Evolutionary conservation across 1,139 yeast genomes (phyloP).

Genomic region (Suhomyces wounanorum): DNA sequence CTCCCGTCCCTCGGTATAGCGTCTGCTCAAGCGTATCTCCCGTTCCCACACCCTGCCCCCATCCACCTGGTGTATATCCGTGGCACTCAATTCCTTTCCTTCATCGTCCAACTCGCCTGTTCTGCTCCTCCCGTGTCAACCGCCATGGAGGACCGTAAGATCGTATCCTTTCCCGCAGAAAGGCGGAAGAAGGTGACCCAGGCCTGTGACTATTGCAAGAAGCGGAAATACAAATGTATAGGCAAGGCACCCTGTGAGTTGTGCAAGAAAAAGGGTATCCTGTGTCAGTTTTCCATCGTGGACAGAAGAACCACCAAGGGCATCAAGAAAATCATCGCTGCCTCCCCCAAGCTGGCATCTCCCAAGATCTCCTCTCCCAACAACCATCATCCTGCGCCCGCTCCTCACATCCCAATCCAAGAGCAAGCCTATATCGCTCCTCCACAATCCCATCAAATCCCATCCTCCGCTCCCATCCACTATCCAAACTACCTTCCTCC

Average conservation of each 20-base stretch:
- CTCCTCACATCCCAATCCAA: background rate
- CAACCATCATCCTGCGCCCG: background rate
- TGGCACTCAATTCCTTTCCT: background rate
- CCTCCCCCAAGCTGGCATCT: constrained; percentile 3
- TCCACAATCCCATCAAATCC: background rate
- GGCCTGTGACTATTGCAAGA: constrained; percentile 23
- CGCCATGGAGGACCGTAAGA: constrained; percentile 12
- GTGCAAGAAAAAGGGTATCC: constrained; percentile 27
- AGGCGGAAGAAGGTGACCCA: constrained; percentile 21
- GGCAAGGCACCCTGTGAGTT: constrained; percentile 32
- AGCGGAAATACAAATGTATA: constrained; percentile 25
- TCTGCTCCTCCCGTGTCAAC: background rate
- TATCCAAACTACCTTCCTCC: constrained; percentile 2
- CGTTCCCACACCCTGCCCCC: background rate
- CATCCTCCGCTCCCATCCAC: background rate
- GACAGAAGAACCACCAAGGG: constrained; percentile 29
- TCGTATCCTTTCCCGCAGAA: constrained; percentile 15
- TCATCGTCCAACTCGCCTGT: background rate
- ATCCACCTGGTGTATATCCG: background rate
- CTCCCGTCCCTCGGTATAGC: background rate
- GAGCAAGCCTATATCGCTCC: background rate
- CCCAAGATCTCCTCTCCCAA: constrained; percentile 1
- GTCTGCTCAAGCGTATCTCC: background rate
- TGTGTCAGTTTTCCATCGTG: constrained; percentile 29
- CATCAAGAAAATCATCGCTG: constrained; percentile 11